A percentile compares a stretch with the other conserved stretches of the same genome.
phyloP scores from a whole-genome alignment of 2,329 filamentous ascomycete species.

The Talaromyces sp. region DNA sequence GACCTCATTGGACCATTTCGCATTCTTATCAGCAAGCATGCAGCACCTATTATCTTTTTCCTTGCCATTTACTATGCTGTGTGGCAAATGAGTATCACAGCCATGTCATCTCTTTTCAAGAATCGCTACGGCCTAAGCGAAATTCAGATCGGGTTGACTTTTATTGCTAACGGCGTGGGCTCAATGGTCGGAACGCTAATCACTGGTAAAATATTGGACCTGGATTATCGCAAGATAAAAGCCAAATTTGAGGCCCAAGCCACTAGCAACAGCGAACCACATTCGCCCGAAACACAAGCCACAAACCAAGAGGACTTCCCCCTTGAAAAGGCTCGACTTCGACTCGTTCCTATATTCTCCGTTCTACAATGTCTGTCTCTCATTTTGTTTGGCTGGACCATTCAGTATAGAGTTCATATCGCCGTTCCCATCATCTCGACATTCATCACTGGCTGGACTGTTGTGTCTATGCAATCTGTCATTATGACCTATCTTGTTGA shows the following conservation, averaged over 20 bases:
- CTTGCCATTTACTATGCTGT: constrained; percentile 56
- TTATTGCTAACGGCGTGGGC: constrained; percentile 59
- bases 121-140: constrained; percentile 47
- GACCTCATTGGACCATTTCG: constrained; percentile 51
- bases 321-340: constrained; percentile 55
- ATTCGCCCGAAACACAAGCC: background rate
- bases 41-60: constrained; percentile 51
- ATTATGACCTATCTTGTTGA: constrained; percentile 60
- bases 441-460: constrained; percentile 57
- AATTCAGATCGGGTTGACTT: constrained; percentile 54
- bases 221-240: constrained; percentile 53
- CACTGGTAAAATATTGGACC: constrained; percentile 57
- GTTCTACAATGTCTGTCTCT: constrained; percentile 51
- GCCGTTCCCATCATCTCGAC: constrained; percentile 54
- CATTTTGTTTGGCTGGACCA: constrained; percentile 57
- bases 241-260: constrained; percentile 25
- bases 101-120: constrained; percentile 55
- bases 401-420: constrained; percentile 53
- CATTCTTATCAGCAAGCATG: constrained; percentile 51
- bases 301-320: constrained; percentile 42
- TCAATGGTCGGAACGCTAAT: constrained; percentile 57
- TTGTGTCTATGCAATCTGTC: constrained; percentile 52
- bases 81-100: constrained; percentile 60
- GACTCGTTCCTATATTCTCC: constrained; percentile 51
- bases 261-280: background rate